These are phyloP conservation scores for Diaporthe sp. DNA, from an alignment of 2,329 filamentous ascomycete genomes.

Conservation along the genomic window DNA sequence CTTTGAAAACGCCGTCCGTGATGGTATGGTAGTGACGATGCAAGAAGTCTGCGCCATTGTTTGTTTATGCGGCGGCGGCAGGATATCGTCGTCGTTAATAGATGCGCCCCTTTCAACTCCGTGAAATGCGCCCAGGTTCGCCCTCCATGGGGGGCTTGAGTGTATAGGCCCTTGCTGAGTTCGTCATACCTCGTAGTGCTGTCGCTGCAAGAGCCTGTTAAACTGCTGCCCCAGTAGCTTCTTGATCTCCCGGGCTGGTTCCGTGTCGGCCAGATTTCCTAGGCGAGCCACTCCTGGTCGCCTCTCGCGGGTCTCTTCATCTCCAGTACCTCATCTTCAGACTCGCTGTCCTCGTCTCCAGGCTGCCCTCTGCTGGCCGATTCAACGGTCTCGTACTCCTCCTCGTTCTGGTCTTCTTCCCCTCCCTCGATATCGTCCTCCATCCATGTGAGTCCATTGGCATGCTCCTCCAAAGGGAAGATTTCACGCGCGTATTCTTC, in stretches of 20 bases:
- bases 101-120: conserved; percentile 28
- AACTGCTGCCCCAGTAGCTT: conserved; percentile 1
- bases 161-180: not conserved
- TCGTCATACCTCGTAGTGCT: not conserved
- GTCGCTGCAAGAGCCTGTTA: not conserved
- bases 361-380: conserved; percentile 41
- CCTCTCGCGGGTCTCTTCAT: conserved; percentile 70
- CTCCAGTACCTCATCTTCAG: conserved; percentile 69
- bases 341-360: conserved; percentile 59
- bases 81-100: not conserved
- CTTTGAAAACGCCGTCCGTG: conserved; percentile 20
- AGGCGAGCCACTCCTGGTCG: conserved; percentile 73
- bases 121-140: conserved; percentile 18
- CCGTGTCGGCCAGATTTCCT: conserved; percentile 31
- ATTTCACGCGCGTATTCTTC: conserved; percentile 97
- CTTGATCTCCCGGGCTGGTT: not conserved
- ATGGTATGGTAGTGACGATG: conserved; percentile 22
- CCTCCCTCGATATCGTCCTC: conserved; percentile 59
- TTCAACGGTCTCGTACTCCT: conserved; percentile 37
- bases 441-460: conserved; percentile 97
- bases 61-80: conserved; percentile 10
- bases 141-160: not conserved
- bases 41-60: conserved; percentile 7
- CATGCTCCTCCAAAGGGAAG: conserved; percentile 93
- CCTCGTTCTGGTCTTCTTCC: conserved; percentile 38